Base-by-base conservation (phyloP, 345 rosid genomes). In the Brassica cretica region DNA sequence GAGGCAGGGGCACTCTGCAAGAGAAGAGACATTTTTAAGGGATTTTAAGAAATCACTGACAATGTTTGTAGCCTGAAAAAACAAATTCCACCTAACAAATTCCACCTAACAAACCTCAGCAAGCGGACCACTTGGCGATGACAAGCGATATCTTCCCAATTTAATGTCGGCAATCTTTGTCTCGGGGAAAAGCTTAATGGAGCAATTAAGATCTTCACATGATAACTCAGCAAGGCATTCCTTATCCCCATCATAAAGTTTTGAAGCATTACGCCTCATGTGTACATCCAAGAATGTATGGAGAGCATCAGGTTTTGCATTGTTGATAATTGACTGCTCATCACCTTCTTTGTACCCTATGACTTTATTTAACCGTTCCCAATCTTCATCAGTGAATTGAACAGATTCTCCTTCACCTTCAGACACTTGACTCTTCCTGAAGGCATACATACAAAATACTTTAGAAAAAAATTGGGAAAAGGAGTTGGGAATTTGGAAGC, bases 261-360 rank as follows among this genome's bases (percentile, higher is more conserved):
- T 95, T 64, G 99, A 80, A 82, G 99, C 99, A 79, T 90, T 95
- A 85, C 85, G 98, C 83, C 82, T 88, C 98, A 93, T 90, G 82
- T 87, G 91, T 75, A 95, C 86, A 79, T 95, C 98, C 88, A 95
- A 62, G 76, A 68, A 85, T 51, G 89, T 91, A 74, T 90, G 88
- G 74, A 95, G 90, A 75, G 81, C 68, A 82, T 95, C 97, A 74
- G 86, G 81, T 80, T 86, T 90, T 62, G 85, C 89, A 82, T 78
- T 80, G 77, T 73, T 65, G 60, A 82, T 68, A 49, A 81, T 37
- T 7, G 85, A 85, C 49, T 91, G 90, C n/a, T 37, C 90, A 65
- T 84, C 93, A 46, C 83, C 89, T 88, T 91, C 99, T 84, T 85
- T 95, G 71, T 91, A 95, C 53, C 99, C 99, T 76, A 95, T 93